phyloP scores from a whole-genome alignment of 1,284 basidiomycete genomes.

The Wolfiporia cocos region DNA sequence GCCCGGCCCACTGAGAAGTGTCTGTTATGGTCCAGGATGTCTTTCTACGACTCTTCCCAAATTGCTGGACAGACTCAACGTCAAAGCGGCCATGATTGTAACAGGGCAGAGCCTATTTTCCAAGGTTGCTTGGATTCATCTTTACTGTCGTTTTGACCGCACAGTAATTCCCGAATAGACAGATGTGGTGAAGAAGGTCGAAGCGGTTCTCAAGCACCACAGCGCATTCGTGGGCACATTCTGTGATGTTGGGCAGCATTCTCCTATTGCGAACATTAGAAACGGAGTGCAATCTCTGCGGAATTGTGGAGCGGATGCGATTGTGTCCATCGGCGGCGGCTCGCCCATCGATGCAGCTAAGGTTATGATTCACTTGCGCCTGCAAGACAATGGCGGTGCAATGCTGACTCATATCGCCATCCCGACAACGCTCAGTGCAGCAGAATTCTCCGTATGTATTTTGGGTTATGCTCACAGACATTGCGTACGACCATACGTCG shows the following conservation, averaged over 20 bases:
- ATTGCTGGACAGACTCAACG: constrained; percentile 44
- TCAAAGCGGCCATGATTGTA: constrained; percentile 59
- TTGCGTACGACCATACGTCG: neutral
- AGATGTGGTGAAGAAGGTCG: constrained; percentile 54
- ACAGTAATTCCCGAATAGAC: constrained; percentile 35
- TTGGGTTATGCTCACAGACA: neutral
- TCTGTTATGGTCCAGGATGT: constrained; percentile 67
- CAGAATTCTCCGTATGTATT: constrained; percentile 59
- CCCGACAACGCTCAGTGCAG: constrained; percentile 78
- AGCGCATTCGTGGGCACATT: constrained; percentile 63
- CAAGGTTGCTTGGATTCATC: constrained; percentile 39
- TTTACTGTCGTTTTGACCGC: neutral
- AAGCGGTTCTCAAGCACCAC: constrained; percentile 49
- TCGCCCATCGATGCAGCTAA: constrained; percentile 78
- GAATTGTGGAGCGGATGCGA: constrained; percentile 53
- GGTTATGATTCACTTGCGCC: constrained; percentile 56
- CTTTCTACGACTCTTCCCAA: constrained; percentile 55
- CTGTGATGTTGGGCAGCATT: constrained; percentile 71
- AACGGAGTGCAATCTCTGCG: constrained; percentile 54
- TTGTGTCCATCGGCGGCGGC: constrained; percentile 74
- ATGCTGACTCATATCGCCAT: constrained; percentile 59
- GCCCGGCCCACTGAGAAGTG: constrained; percentile 55
- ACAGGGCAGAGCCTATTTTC: constrained; percentile 64
- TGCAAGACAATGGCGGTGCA: constrained; percentile 47
- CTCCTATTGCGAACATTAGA: constrained; percentile 64